These are phyloP conservation scores for Entonaema liquescens DNA, from an alignment of 495 filamentous ascomycete genomes.

Conservation along the genomic window DNA sequence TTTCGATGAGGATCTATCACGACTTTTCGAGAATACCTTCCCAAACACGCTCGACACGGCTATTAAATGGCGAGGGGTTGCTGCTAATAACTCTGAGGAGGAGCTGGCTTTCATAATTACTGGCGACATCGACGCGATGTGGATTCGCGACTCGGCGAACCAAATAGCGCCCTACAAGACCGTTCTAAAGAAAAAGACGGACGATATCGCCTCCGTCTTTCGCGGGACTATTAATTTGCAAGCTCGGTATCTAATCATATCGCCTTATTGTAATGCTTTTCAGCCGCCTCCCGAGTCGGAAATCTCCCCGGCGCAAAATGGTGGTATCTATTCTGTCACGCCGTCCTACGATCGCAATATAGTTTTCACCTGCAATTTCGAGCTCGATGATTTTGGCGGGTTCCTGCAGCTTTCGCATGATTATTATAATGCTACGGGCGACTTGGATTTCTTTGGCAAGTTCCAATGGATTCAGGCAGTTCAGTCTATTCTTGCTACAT, in stretches of 20 bases:
- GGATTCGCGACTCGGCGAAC: conserved; percentile 70
- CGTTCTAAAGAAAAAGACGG: conserved; percentile 59
- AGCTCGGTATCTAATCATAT: conserved; percentile 64
- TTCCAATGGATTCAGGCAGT: conserved; percentile 69
- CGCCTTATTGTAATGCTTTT: conserved; percentile 69
- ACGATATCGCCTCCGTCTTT: conserved; percentile 66
- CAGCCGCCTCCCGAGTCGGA: conserved; percentile 66
- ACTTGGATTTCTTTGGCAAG: conserved; percentile 66
- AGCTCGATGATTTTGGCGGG: conserved; percentile 68
- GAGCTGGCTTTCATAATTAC: conserved; percentile 72
- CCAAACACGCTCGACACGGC: conserved; percentile 70
- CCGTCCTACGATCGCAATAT: conserved; percentile 59
- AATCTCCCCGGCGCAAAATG: conserved; percentile 58
- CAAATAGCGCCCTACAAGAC: conserved; percentile 69
- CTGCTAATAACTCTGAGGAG: conserved; percentile 60
- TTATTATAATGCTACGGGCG: conserved; percentile 64
- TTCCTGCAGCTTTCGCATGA: conserved; percentile 68
- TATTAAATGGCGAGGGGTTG: conserved; percentile 67
- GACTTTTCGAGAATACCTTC: conserved; percentile 69
- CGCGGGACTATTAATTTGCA: conserved; percentile 69
- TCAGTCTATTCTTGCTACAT: conserved; percentile 61
- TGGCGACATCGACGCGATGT: conserved; percentile 73
- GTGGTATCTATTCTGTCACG: conserved; percentile 56
- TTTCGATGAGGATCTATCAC: conserved; percentile 66
- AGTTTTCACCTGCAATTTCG: conserved; percentile 73